Base-by-base conservation (phyloP, 108 stramenopile species). In the Skeletonema potamos region DNA sequence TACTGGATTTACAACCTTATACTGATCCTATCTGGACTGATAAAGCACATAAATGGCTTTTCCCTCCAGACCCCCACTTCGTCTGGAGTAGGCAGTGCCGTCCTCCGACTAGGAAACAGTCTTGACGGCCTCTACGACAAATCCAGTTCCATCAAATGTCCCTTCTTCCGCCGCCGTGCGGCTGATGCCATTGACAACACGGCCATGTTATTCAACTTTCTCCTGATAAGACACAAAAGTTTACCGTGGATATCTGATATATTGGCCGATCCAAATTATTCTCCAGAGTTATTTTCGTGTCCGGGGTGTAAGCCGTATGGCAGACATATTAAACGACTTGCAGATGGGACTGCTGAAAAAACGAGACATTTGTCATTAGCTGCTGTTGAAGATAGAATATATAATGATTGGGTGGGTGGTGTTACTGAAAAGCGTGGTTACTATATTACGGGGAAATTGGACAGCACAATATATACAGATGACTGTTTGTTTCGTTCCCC, bases 401-500 rank as follows among this genome's bases (percentile, higher is more conserved):
- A 48, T 0, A 0, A 26, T 17, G 84, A 85, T 61, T 85, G 81
- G 81, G 70, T 29, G 17, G 55, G 62, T 5, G 74, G 69, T 9
- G 1, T 30, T 3, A 32, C 43, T 4, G 58, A 30, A 12, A 37
- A 30, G 72, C 90, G 92, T 69, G 91, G 91, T 22, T 95, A 95
- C 41, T 95, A 92, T 76, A 86, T 92, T n/a, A 92, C 90, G 1
- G 94, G 94, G n/a, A 58, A 61, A 10, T 58, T 95, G 3, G 89
- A 89, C 62, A 74, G 86, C 0, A 82, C 84, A 9, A 83, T 95
- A 26, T 95, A 91, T 74, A 60, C 87, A 17, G 90, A 92, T 70
- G 91, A 90, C 56, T 92, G 91, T 68, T 69, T 86, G 15, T 95
- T 95, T 64, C 86, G 83, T 66, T 88, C 88, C 1, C 94, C 94